These are phyloP conservation scores for Phytophthora lateralis DNA, from an alignment of 352 stramenopile genomes.

Conservation along the genomic window DNA sequence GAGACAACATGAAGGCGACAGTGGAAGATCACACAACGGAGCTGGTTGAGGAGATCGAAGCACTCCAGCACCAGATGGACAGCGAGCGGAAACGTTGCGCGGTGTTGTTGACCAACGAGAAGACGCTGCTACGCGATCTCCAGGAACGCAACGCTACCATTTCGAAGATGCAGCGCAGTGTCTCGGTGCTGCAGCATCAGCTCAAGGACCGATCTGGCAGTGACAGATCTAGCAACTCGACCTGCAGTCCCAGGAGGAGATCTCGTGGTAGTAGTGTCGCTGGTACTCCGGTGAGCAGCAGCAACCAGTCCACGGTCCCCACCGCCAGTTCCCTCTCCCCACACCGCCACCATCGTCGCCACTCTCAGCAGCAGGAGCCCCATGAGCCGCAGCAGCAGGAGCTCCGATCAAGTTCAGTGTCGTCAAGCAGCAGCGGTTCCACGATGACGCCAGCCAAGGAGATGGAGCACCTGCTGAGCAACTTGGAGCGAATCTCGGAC, in stretches of 20 bases:
- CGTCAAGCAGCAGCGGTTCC: constrained; percentile 11
- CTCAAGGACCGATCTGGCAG: constrained; percentile 21
- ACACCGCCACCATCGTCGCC: constrained; percentile 14
- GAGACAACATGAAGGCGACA: constrained; percentile 69
- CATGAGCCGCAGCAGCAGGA: constrained; percentile 8
- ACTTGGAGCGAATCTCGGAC: constrained; percentile 72
- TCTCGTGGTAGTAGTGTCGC: constrained; percentile 29
- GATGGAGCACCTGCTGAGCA: constrained; percentile 68
- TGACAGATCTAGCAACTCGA: constrained; percentile 23
- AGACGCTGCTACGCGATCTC: constrained; percentile 71
- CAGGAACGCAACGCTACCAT: constrained; percentile 67
- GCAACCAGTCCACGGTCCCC: constrained; percentile 37
- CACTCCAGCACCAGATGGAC: constrained; percentile 67
- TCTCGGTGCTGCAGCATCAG: constrained; percentile 44
- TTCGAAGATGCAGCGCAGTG: constrained; percentile 52
- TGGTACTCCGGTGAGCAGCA: constrained; percentile 34
- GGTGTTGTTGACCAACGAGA: constrained; percentile 69
- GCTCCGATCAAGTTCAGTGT: constrained; percentile 19
- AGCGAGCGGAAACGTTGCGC: constrained; percentile 66
- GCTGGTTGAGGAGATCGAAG: constrained; percentile 75
- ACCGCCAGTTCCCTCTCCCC: constrained; percentile 33
- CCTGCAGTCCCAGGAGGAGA: constrained; percentile 21
- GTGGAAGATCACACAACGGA: constrained; percentile 65
- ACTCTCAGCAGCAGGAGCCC: constrained; percentile 15
- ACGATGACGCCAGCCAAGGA: constrained; percentile 48